These are phyloP conservation scores for Boletus sensibilis DNA, from an alignment of 768 basidiomycete species.

Conservation along the genomic window DNA sequence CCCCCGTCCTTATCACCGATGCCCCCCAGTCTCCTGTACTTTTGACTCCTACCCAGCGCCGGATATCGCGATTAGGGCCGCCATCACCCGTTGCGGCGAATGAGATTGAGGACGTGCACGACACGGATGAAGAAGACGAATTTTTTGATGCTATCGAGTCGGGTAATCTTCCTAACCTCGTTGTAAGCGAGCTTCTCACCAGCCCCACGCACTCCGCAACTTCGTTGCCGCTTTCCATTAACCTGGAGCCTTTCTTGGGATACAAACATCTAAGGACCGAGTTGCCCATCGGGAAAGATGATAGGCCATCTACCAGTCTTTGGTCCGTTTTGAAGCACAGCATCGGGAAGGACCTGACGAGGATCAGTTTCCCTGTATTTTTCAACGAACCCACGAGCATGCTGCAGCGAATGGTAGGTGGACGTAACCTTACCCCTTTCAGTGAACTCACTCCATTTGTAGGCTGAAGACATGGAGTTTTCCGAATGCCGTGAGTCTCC, in stretches of 20 bases:
- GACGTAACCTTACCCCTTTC: background rate
- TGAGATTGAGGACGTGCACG: constrained; percentile 37
- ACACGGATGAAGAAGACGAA: constrained; percentile 88
- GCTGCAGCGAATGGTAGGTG: constrained; percentile 85
- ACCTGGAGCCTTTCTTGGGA: constrained; percentile 55
- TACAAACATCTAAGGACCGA: constrained; percentile 62
- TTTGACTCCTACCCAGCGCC: constrained; percentile 26
- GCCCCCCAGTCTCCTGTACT: constrained; percentile 8
- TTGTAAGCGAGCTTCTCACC: constrained; percentile 63
- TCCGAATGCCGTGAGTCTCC: constrained; percentile 73
- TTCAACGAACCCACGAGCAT: constrained; percentile 96
- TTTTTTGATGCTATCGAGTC: constrained; percentile 97
- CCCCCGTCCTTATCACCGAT: background rate
- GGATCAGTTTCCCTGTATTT: constrained; percentile 91
- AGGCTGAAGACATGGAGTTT: constrained; percentile 97
- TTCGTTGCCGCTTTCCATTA: constrained; percentile 35
- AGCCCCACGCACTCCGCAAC: constrained; percentile 40
- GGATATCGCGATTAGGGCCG: constrained; percentile 12
- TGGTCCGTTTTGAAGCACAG: constrained; percentile 95
- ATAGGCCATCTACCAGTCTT: constrained; percentile 84
- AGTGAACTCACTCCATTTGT: constrained; percentile 1
- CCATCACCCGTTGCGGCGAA: constrained; percentile 20
- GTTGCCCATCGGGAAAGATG: constrained; percentile 66
- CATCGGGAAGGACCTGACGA: constrained; percentile 96
- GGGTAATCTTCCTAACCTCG: constrained; percentile 71